Evolutionary conservation across 1,284 basidiomycete genomes (phyloP).

Genomic region (Kalmanozyma brasiliensis): DNA sequence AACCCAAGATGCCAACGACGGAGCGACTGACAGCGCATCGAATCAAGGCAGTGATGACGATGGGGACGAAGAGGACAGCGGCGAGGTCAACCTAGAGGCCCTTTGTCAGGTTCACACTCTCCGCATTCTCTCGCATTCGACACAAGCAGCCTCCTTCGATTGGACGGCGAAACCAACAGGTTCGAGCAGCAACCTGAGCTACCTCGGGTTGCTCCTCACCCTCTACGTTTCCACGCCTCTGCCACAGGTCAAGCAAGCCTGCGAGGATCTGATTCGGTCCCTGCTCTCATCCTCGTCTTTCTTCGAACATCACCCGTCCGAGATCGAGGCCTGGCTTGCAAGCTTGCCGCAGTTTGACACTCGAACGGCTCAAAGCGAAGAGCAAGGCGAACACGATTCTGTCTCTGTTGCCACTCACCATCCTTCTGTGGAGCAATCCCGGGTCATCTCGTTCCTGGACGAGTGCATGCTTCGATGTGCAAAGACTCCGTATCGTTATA

Average conservation of each 20-base stretch:
- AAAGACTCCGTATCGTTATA: conserved; percentile 86
- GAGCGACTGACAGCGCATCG: not conserved
- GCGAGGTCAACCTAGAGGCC: conserved; percentile 73
- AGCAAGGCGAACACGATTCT: not conserved
- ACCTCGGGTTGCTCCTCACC: conserved; percentile 49
- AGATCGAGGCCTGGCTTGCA: conserved; percentile 80
- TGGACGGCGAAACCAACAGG: conserved; percentile 74
- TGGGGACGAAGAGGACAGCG: conserved; percentile 60
- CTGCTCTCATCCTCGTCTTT: conserved; percentile 76
- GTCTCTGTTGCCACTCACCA: not conserved
- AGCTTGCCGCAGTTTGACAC: conserved; percentile 71
- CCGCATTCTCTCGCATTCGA: conserved; percentile 66
- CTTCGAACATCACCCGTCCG: conserved; percentile 82
- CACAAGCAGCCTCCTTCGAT: conserved; percentile 71
- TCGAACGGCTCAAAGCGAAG: not conserved
- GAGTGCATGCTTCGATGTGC: conserved; percentile 85
- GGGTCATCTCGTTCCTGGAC: conserved; percentile 80
- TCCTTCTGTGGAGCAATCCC: conserved; percentile 71
- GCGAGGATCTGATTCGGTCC: conserved; percentile 34
- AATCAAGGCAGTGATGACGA: conserved; percentile 59
- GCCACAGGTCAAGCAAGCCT: conserved; percentile 37
- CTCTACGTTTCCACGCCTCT: conserved; percentile 35
- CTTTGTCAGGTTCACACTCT: conserved; percentile 82
- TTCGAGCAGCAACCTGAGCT: conserved; percentile 68
- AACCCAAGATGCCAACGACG: not conserved